Evolutionary conservation across 495 filamentous ascomycete genomes (phyloP).

Genomic region (Jackrogersella multiformis): DNA sequence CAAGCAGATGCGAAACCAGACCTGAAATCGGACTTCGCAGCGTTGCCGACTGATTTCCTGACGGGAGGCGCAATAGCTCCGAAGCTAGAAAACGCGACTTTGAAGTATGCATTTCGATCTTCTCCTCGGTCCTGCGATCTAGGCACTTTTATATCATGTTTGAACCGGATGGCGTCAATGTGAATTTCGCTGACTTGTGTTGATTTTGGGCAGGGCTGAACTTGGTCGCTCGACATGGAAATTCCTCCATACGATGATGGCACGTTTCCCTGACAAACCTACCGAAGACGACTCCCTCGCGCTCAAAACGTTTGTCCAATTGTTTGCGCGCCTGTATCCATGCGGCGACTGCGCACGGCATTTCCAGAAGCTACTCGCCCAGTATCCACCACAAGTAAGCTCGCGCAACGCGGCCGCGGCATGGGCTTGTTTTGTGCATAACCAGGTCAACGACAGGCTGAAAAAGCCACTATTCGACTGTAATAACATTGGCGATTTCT

Average conservation of each 20-base stretch:
- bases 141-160: not conserved
- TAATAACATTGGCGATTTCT: constrained; percentile 86
- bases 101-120: constrained; percentile 65
- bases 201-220: constrained; percentile 69
- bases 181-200: constrained; percentile 19
- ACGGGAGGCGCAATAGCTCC: constrained; percentile 86
- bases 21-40: constrained; percentile 36
- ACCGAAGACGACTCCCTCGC: constrained; percentile 84
- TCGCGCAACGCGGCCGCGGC: constrained; percentile 83
- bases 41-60: constrained; percentile 56
- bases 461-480: constrained; percentile 88
- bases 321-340: constrained; percentile 93
- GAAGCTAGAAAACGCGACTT: constrained; percentile 90
- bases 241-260: constrained; percentile 94
- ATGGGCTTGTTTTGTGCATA: constrained; percentile 96
- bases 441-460: constrained; percentile 89
- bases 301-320: constrained; percentile 82
- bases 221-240: constrained; percentile 90
- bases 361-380: constrained; percentile 81
- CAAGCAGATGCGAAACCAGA: constrained; percentile 1
- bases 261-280: constrained; percentile 88
- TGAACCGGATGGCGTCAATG: not conserved
- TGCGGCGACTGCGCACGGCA: constrained; percentile 94
- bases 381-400: constrained; percentile 91
- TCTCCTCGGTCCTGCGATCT: no score